Percentiles rank a stretch among this genome's conserved stretches.
phyloP scores from a whole-genome alignment of 2,329 filamentous ascomycete genomes.

The Xenosphaeropsis pyriputrescens region DNA sequence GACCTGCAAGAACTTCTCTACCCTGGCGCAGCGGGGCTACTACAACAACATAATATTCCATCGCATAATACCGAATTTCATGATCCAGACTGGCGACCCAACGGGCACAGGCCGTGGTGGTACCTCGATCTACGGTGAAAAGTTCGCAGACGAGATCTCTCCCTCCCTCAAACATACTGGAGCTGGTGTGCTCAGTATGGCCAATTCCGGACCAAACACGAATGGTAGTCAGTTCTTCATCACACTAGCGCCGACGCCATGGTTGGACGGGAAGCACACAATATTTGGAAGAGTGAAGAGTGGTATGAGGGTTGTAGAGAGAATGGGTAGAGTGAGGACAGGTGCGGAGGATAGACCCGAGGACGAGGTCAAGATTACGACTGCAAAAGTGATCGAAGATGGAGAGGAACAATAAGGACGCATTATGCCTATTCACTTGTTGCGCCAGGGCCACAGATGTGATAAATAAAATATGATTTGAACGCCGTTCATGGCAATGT shows the following conservation, averaged over 20 bases:
- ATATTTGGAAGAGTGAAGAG: constrained; percentile 85
- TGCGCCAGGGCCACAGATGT: not conserved
- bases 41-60: constrained; percentile 82
- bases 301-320: constrained; percentile 70
- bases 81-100: constrained; percentile 90
- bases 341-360: constrained; percentile 65
- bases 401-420: constrained; percentile 17
- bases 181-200: constrained; percentile 90
- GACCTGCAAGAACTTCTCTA: constrained; percentile 78
- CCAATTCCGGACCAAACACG: constrained; percentile 82
- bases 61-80: constrained; percentile 90
- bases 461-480: too few species aligned
- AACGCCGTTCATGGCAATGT: too few species aligned
- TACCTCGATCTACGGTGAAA: constrained; percentile 78
- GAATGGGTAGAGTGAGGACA: constrained; percentile 80
- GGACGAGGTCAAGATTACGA: constrained; percentile 69
- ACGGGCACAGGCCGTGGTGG: constrained; percentile 89
- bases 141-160: constrained; percentile 86
- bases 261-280: constrained; percentile 93
- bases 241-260: constrained; percentile 84
- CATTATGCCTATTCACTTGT: not conserved
- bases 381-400: constrained; percentile 53
- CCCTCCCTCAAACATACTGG: constrained; percentile 75
- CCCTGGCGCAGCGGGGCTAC: constrained; percentile 69
- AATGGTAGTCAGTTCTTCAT: constrained; percentile 96